Base-by-base conservation (phyloP, 768 basidiomycete genomes). In the Melanogaster broomeanus region DNA sequence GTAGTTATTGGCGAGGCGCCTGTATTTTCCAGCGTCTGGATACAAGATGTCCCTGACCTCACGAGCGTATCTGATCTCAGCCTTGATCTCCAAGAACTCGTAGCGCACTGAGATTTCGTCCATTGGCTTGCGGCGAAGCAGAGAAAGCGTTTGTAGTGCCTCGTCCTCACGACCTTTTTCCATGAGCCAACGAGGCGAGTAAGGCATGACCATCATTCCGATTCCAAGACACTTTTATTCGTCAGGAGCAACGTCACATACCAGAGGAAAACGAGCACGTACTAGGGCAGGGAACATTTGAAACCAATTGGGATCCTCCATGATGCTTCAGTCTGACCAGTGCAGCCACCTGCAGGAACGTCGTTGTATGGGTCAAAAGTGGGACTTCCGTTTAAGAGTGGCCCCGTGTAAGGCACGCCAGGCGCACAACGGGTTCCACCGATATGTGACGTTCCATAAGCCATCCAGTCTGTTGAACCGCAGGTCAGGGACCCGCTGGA, bases 141-240 rank as follows among this genome's bases (percentile, higher is more conserved):
- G 61, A 3, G 71, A 67, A 9, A 76, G 49, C 2, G 69, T 72
- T 13, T 56, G 43, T 21, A 71, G 46, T 7, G 74, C 73, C 37
- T 77, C 74, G 6, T 59, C 61, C 41, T 66, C 65, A 7, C 71
- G 69, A 0, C 72, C 71, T 58, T 69, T 64, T 45, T 72, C 68
- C 52, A 70, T 67, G 33, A 76, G 60, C 71, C 76, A 77, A 44
- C 76, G 69, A 18, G 76, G 76, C 18, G 76, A 76, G 46, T 70
- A 74, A 19, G 75, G 75, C 59, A 75, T 64, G 41, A 72, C 64
- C 18, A 44, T 35, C 67, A 68, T 68, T 33, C 67, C 67, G 28
- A 68, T 44, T 7, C 61, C 67, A 48, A 70, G 57, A n/a, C 60
- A 62, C 68, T 68, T 45, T 25, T 22, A 25, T 10, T 40, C 19